These are phyloP conservation scores for Talaromyces piceae DNA, from an alignment of 2,329 filamentous ascomycete genomes.

Conservation along the genomic window DNA sequence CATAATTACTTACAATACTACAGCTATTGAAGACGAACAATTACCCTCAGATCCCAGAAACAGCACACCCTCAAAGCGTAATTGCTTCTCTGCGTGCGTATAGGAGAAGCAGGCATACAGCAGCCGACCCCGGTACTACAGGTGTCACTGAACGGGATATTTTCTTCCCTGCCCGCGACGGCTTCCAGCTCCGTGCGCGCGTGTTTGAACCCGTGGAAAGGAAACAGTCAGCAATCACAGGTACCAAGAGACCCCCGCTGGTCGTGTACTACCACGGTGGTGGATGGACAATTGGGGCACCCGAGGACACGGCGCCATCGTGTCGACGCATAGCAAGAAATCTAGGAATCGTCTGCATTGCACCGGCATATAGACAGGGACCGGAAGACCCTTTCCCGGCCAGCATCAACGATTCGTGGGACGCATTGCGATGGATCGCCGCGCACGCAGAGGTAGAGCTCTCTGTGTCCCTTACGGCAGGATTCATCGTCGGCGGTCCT, in stretches of 20 bases:
- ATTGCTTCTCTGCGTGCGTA: slow-evolving; percentile 5
- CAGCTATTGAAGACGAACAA: neutral
- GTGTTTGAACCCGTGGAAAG: slow-evolving; percentile 1
- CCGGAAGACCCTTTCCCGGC: slow-evolving; percentile 34
- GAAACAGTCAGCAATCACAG: neutral
- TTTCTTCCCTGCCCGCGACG: slow-evolving; percentile 6
- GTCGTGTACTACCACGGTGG: slow-evolving; percentile 9
- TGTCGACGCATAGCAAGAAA: slow-evolving; percentile 14
- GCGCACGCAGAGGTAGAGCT: slow-evolving; percentile 29
- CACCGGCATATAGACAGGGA: slow-evolving; percentile 28
- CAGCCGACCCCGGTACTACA: slow-evolving; percentile 1
- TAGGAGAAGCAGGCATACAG: slow-evolving; percentile 6
- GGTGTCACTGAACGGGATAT: slow-evolving; percentile 7
- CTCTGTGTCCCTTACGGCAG: slow-evolving; percentile 34
- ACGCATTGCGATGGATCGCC: slow-evolving; percentile 26
- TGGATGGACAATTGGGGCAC: slow-evolving; percentile 8
- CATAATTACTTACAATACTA: neutral
- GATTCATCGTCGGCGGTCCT: slow-evolving; percentile 45
- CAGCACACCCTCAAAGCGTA: neutral
- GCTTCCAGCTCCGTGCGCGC: slow-evolving; percentile 4
- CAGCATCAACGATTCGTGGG: slow-evolving; percentile 29
- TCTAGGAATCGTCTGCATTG: slow-evolving; percentile 11
- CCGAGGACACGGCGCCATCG: slow-evolving; percentile 6
- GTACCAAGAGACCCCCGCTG: neutral
- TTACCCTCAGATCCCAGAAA: neutral